Base-by-base conservation (phyloP, 164 flowering plant species). In the Euptelea pleiosperma region DNA sequence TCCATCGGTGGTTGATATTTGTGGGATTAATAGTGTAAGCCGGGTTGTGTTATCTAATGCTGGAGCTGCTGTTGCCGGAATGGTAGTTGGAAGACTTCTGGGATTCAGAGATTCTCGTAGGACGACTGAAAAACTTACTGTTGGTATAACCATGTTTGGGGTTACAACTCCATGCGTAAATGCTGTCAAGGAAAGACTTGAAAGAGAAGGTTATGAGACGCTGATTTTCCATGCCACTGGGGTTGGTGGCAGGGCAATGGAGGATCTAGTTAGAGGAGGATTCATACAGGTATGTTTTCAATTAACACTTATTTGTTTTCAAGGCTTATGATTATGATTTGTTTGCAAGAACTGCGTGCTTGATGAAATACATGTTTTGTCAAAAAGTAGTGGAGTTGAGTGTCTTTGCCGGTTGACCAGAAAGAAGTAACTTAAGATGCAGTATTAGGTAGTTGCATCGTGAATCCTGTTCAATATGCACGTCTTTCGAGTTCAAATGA, bases 221-320 rank as follows among this genome's bases (percentile, higher is more conserved):
- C 69, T 93, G 66, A 79, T 93, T 55, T 93, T 93, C 52, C 99
- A 93, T 73, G 97, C 97, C 57, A 93, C 97, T 45, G 99, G 97
- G n/a, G 86, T 85, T 4, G 99, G 99, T 39, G 99, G 99, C 35
- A 82, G 77, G 72, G 96, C 96, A 9, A 87, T 93, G 97, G 99
- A 93, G 72, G 79, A 84, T 62, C 82, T 90, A 35, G 89, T 87
- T 66, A 77, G 68, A 69, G 84, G 64, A 36, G 99, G 99, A 37
- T 81, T 81, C 57, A 81, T 93, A 73, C 86, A 90, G 97, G 99
- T 90, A 70, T 12, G 8, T 21, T 21, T 48, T 2, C 25, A 19
- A 15, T 14, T 52, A 8, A 39, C 18, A 35, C 26, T 30, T 62
- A n/a, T 36, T 44, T 47, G 42, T 37, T 29, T 54, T 19, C 15